Conservation (phyloP, 2,329 filamentous ascomycete genomes). For the Fusarium sp. region DNA sequence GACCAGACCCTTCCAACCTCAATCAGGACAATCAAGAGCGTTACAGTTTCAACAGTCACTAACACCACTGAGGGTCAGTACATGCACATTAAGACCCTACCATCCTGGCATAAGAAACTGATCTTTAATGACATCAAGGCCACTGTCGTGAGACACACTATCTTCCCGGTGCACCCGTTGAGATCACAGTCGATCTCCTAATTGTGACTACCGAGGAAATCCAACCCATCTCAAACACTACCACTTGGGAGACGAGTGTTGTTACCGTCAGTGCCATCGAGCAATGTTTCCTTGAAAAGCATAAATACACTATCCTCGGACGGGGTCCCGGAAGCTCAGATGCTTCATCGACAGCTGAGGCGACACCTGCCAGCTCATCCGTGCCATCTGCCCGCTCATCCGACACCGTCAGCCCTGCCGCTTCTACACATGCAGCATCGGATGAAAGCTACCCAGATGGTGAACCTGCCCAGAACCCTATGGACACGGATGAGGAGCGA, state of each 20-base stretch:
- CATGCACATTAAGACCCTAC: no score
- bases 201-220: neutral
- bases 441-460: neutral
- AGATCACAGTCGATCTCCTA: neutral
- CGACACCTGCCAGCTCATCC: neutral
- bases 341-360: neutral
- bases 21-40: accelerated
- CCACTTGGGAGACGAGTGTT: no score
- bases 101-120: neutral
- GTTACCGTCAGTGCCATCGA: neutral
- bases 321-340: accelerated
- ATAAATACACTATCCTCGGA: neutral
- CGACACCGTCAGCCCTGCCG: neutral
- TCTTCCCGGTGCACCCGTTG: neutral
- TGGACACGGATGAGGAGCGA: accelerated
- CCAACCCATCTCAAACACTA: neutral
- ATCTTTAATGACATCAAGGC: neutral
- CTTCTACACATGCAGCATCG: neutral
- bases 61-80: no score
- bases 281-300: neutral
- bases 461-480: neutral
- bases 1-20: neutral
- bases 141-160: neutral
- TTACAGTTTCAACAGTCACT: no score
- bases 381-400: neutral